A percentile compares a stretch with the other conserved stretches of the same genome.
Conservation (phyloP, 495 filamentous ascomycete genomes). For the Xylaria palmicola region DNA sequence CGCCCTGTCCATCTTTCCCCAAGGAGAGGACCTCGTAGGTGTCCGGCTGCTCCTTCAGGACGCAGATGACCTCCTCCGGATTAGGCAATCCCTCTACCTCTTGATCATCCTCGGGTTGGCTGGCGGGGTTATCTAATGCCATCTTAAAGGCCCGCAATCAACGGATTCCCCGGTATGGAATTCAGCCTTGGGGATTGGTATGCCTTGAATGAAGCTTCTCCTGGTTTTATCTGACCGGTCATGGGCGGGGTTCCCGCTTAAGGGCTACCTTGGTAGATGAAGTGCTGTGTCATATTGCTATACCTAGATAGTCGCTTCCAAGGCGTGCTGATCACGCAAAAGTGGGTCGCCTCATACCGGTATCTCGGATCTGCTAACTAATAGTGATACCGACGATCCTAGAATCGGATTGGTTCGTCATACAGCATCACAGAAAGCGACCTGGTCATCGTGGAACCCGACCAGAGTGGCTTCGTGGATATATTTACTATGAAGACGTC, state of each 20-base stretch:
- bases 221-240: background rate
- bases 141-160: background rate
- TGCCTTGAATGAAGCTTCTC: background rate
- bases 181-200: background rate
- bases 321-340: too few relatives aligned
- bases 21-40: slow-evolving; percentile 4
- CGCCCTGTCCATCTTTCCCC: background rate
- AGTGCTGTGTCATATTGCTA: too few relatives aligned
- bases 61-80: slow-evolving; percentile 4
- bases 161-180: background rate
- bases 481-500: too few relatives aligned
- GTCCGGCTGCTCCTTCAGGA: background rate
- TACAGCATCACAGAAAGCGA: too few relatives aligned
- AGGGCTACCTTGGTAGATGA: too few relatives aligned
- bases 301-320: too few relatives aligned
- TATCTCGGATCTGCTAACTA: too few relatives aligned
- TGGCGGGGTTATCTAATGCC: background rate
- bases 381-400: too few relatives aligned
- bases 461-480: too few relatives aligned
- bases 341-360: too few relatives aligned
- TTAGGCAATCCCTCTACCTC: background rate
- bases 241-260: slow-evolving; percentile 4
- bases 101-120: background rate
- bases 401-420: too few relatives aligned
- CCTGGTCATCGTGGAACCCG: too few relatives aligned